Conservation (phyloP, 2,329 filamentous ascomycete species). For the Sphaerulina musiva region DNA sequence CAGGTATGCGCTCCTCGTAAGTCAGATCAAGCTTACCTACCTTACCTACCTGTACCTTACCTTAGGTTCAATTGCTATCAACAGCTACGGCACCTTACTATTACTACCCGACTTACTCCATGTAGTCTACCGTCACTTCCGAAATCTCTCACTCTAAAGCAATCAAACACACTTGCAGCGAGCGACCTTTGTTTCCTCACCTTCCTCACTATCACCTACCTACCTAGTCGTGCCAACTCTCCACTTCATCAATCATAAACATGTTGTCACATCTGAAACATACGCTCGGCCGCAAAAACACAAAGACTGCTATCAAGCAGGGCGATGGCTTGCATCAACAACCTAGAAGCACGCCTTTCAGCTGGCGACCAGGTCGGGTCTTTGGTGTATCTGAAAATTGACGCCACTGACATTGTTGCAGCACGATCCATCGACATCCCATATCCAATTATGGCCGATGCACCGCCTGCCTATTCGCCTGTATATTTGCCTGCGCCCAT, state of each 20-base stretch:
- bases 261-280: conserved; percentile 24
- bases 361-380: conserved; percentile 14
- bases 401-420: not conserved
- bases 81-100: too few relatives aligned
- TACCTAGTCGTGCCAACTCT: conserved; percentile 13
- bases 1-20: not conserved
- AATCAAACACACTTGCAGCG: not conserved
- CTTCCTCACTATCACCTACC: conserved; percentile 8
- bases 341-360: conserved; percentile 17
- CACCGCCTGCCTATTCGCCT: conserved; percentile 36
- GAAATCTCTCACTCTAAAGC: not conserved
- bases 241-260: conserved; percentile 14
- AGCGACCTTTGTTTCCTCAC: conserved; percentile 4
- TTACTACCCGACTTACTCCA: too few relatives aligned
- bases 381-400: not conserved
- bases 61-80: not conserved
- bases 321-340: conserved; percentile 19
- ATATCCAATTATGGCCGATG: conserved; percentile 18
- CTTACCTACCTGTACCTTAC: too few relatives aligned
- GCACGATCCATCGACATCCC: conserved; percentile 12
- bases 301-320: conserved; percentile 11
- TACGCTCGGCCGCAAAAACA: conserved; percentile 19
- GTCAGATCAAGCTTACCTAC: not conserved
- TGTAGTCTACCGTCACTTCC: not conserved
- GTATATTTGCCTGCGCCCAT: conserved; percentile 42